Base-by-base conservation (phyloP, 2,329 filamentous ascomycete genomes). In the Fusarium siculi region DNA sequence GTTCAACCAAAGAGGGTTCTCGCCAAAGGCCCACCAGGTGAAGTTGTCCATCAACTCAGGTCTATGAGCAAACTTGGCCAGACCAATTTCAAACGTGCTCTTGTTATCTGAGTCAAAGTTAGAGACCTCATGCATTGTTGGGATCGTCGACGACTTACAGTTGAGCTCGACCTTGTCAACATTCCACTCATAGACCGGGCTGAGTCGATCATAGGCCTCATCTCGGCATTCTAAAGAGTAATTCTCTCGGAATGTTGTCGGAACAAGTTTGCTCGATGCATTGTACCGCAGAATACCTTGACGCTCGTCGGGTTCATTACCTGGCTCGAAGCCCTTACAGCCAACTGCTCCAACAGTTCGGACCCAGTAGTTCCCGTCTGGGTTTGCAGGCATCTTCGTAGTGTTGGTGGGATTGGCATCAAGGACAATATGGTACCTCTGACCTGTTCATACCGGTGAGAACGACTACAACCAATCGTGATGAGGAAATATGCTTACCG, bases 1-100 rank as follows among this genome's bases (percentile, higher is more conserved):
- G 43, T 73, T 59, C 6, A 73, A 15, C 70, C 70, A 73, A 9
- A 73, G 44, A 23, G 70, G 70, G 9, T 60, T 60, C 9, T 66
- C 49, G 7, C 63, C 63, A 11, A 66, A 66, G 1, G 63, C 60
- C 63, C 63, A 66, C 63, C 63, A 66, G 0, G 39, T 54, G 1
- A 66, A 66, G 0, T 28, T 44, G 3, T 66, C 61, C 12, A 34
- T 40, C 2, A 25, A 9, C 43, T 66, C 61, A 7, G 63, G 63
- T 6, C 60, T 57, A 1, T 66, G 28, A 18, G 15, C 32, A 6
- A 39, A 57, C 0, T 14, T 32, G 18, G 40, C 8, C 0, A 39
- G 36, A 9, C 61, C 63, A 25, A 66, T 66, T 0, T 66, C 36
- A 2, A 66, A 66, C 2, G 42, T 18, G 11, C 25, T 39, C 7